Evolutionary conservation across 139 green algal species (phyloP), one percentile per base, ranked within the genome.

Genomic region (Parachlorella kessleri): DNA sequence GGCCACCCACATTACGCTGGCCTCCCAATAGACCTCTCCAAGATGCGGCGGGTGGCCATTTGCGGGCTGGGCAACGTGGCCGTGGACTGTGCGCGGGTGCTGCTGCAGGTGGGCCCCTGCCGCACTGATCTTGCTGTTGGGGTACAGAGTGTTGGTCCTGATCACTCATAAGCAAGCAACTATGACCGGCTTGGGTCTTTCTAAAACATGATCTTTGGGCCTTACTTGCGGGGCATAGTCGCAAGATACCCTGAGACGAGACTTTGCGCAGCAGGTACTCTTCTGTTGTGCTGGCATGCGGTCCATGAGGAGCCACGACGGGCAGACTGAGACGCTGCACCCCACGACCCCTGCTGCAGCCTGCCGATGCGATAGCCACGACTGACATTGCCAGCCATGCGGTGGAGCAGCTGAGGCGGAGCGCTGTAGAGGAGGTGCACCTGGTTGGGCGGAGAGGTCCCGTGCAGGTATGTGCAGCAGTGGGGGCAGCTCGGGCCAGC

Each of bases 81-180:
- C 73, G 77, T 99, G 75, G 96, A 99, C 86, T 97, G 93, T 65
- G 95, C 96, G 33, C 89, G 96, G 1, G 73, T 99, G 35, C 89
- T 99, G 83, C 87, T 99, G 73, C 83, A 69, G 68, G 63, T 68
- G 63, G 63, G 63, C 21, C n/a, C n/a, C n/a, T n/a, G n/a, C n/a
- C n/a, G n/a, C n/a, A n/a, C n/a, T n/a, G n/a, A n/a, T n/a, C n/a
- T n/a, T n/a, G n/a, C n/a, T n/a, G n/a, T n/a, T n/a, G n/a, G n/a
- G n/a, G n/a, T n/a, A n/a, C n/a, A n/a, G n/a, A n/a, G n/a, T n/a
- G n/a, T n/a, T n/a, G n/a, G n/a, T n/a, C n/a, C n/a, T n/a, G n/a
- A n/a, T n/a, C n/a, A n/a, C n/a, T n/a, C n/a, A n/a, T n/a, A n/a
- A n/a, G n/a, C n/a, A n/a, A n/a, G n/a, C n/a, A n/a, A n/a, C n/a